These are phyloP conservation scores for Vigna trinervia DNA, from an alignment of 306 rosid genomes.

Conservation along the genomic window DNA sequence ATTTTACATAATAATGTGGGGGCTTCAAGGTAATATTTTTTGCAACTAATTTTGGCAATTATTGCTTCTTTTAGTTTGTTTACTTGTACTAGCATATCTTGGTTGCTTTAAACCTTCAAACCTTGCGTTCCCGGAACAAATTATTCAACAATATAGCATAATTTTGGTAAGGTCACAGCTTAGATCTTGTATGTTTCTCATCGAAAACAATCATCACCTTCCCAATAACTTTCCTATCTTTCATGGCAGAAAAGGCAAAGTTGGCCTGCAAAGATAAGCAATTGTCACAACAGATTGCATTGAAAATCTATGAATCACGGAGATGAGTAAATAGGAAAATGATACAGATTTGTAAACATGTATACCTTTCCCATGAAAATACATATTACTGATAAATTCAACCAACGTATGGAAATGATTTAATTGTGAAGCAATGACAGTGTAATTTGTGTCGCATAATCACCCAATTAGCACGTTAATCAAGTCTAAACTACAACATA, in stretches of 20 bases:
- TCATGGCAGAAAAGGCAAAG: slow-evolving; percentile 84
- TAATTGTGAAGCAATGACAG: not conserved
- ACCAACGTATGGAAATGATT: slow-evolving; percentile 14
- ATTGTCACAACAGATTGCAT: slow-evolving; percentile 13
- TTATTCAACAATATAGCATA: slow-evolving; percentile 40
- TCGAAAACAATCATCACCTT: slow-evolving; percentile 85
- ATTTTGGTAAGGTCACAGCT: slow-evolving; percentile 53
- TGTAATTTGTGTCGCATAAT: not conserved
- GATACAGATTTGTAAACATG: not conserved
- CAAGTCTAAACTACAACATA: slow-evolving; percentile 14
- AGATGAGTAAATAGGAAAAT: slow-evolving; percentile 1
- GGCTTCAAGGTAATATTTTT: not conserved
- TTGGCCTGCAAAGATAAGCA: slow-evolving; percentile 69
- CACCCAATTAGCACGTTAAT: not conserved
- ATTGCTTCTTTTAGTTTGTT: slow-evolving; percentile 33
- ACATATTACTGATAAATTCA: slow-evolving; percentile 15
- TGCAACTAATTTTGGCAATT: not conserved
- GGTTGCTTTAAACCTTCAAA: slow-evolving; percentile 12
- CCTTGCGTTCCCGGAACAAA: slow-evolving; percentile 20
- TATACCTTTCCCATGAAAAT: not conserved
- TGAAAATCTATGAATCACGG: slow-evolving; percentile 2
- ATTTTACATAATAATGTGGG: not conserved
- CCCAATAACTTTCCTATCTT: slow-evolving; percentile 84
- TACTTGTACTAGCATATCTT: slow-evolving; percentile 1
- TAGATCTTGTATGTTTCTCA: slow-evolving; percentile 61